Evolutionary conservation across 371 early-diverging fungal species (phyloP).

Genomic region (Lichtheimia corymbifera): DNA sequence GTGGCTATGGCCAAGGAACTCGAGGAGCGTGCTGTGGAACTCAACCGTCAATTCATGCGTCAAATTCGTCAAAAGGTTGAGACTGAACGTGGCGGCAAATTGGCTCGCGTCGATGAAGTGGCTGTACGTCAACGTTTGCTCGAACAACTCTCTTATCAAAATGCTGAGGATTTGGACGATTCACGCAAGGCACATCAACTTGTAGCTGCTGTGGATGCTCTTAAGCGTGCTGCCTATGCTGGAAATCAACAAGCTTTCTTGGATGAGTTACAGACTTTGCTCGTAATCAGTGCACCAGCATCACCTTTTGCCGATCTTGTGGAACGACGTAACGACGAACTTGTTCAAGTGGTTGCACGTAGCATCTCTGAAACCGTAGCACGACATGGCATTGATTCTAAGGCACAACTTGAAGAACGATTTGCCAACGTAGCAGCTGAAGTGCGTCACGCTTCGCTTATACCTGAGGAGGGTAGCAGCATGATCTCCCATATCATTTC

Average conservation of each 20-base stretch:
- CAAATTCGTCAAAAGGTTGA: slow-evolving; percentile 84
- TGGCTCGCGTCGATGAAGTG: slow-evolving; percentile 84
- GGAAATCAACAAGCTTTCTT: slow-evolving; percentile 61
- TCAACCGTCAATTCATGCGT: slow-evolving; percentile 60
- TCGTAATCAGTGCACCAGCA: slow-evolving; percentile 28
- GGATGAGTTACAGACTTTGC: slow-evolving; percentile 68
- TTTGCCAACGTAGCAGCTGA: slow-evolving; percentile 72
- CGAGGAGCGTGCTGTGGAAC: slow-evolving; percentile 50
- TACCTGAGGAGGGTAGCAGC: slow-evolving; percentile 86
- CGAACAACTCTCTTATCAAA: slow-evolving; percentile 63
- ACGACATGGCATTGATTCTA: slow-evolving; percentile 69
- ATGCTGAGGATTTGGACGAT: slow-evolving; percentile 61
- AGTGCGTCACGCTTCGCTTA: slow-evolving; percentile 82
- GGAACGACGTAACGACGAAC: slow-evolving; percentile 60
- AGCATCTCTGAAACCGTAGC: slow-evolving; percentile 66
- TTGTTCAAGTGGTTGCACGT: slow-evolving; percentile 67
- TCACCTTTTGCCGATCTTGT: slow-evolving; percentile 43
- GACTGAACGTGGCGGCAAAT: slow-evolving; percentile 86
- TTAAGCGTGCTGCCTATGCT: slow-evolving; percentile 47
- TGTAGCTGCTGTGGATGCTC: slow-evolving; percentile 54
- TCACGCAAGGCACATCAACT: slow-evolving; percentile 58
- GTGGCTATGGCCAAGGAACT: slow-evolving; percentile 44
- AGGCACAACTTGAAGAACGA: slow-evolving; percentile 71
- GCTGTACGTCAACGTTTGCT: slow-evolving; percentile 73
- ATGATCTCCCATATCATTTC: slow-evolving; percentile 81